Conservation (phyloP, 2,329 filamentous ascomycete species). For the Fusarium circinatum region DNA sequence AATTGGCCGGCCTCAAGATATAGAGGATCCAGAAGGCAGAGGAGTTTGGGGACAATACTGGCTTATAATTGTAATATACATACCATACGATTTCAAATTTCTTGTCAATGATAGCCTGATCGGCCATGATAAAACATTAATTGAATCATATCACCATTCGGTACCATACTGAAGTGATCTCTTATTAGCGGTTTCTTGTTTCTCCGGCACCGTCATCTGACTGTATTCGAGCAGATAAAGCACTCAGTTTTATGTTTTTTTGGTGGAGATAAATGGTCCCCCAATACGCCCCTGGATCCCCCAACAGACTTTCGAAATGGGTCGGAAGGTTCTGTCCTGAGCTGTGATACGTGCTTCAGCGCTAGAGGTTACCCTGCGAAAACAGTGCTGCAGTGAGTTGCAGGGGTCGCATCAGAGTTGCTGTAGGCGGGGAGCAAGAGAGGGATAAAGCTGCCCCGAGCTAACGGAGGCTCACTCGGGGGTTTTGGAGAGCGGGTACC, state of each 20-base stretch:
- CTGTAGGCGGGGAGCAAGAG: slow-evolving; percentile 38
- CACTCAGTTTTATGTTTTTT: slow-evolving; percentile 1
- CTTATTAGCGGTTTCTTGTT: slow-evolving; percentile 20
- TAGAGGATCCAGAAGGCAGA: slow-evolving; percentile 33
- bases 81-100: slow-evolving; percentile 26
- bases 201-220: slow-evolving; percentile 22
- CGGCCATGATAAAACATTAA: not conserved
- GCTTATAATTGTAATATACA: slow-evolving; percentile 46
- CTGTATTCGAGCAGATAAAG: slow-evolving; percentile 8
- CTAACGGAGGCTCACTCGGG: slow-evolving; percentile 43
- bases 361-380: not conserved
- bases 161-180: not conserved
- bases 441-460: slow-evolving; percentile 46
- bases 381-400: slow-evolving; percentile 18
- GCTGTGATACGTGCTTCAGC: slow-evolving; percentile 26
- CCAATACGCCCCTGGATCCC: slow-evolving; percentile 38
- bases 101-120: slow-evolving; percentile 8
- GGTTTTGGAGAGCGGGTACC: slow-evolving; percentile 40
- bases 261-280: slow-evolving; percentile 37
- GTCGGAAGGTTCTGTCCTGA: slow-evolving; percentile 18
- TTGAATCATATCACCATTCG: not conserved
- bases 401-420: slow-evolving; percentile 25
- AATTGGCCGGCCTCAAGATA: slow-evolving; percentile 27
- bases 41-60: slow-evolving; percentile 37
- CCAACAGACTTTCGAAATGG: slow-evolving; percentile 41